Evolutionary conservation across 768 basidiomycete genomes (phyloP).

Genomic region (Suillus sp.): DNA sequence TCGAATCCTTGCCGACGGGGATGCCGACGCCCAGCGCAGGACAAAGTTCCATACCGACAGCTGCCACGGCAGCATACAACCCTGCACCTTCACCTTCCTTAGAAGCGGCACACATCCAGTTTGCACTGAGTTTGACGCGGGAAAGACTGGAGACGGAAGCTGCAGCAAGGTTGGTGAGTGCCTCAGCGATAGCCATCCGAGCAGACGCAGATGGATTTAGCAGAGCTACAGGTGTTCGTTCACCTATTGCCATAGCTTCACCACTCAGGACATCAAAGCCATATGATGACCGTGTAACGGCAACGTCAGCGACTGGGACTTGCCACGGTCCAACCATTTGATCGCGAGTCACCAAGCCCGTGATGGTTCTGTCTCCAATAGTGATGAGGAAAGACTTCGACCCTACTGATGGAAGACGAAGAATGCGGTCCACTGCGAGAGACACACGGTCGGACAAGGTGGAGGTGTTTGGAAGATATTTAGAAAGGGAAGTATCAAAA

Average conservation of each 20-base stretch:
- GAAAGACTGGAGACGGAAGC: slow-evolving; percentile 69
- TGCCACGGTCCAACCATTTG: slow-evolving; percentile 99
- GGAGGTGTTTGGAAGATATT: slow-evolving; percentile 56
- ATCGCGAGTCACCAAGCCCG: slow-evolving; percentile 92
- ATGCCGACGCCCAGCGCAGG: slow-evolving; percentile 90
- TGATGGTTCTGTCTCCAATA: slow-evolving; percentile 93
- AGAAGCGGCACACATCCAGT: slow-evolving; percentile 98
- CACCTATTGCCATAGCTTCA: slow-evolving; percentile 99
- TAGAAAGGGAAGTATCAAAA: slow-evolving; percentile 74
- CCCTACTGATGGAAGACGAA: slow-evolving; percentile 89
- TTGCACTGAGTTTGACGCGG: slow-evolving; percentile 92
- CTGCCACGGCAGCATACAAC: slow-evolving; percentile 87
- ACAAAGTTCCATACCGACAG: slow-evolving; percentile 92
- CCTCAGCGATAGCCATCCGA: slow-evolving; percentile 93
- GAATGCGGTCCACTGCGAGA: slow-evolving; percentile 75
- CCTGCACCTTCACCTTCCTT: slow-evolving; percentile 86
- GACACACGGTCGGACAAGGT: slow-evolving; percentile 52
- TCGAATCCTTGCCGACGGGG: slow-evolving; percentile 99
- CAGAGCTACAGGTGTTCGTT: slow-evolving; percentile 91
- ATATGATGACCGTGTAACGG: slow-evolving; percentile 92
- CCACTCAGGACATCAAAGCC: slow-evolving; percentile 84
- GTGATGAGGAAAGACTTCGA: slow-evolving; percentile 99
- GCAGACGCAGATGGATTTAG: slow-evolving; percentile 88
- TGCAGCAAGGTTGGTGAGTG: slow-evolving; percentile 89
- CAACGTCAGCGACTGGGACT: slow-evolving; percentile 96